A percentile compares a stretch with the other conserved stretches of the same genome.
Conservation (phyloP, 129 eudicot genomes). For the Flaveria linearis region DNA sequence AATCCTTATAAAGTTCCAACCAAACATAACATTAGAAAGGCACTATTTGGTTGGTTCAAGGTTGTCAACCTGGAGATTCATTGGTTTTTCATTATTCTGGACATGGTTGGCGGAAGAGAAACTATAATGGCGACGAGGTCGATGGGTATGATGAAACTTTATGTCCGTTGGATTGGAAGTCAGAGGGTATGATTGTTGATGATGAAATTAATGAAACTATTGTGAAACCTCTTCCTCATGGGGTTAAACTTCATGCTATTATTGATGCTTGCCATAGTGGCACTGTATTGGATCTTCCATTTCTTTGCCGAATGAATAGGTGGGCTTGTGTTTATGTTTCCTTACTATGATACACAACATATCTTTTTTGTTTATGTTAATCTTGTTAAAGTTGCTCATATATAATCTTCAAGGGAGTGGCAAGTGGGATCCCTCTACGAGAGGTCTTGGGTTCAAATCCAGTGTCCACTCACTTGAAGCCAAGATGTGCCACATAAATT, state of each 20-base stretch:
- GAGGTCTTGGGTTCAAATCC: not conserved
- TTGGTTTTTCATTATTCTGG: slow-evolving; percentile 68
- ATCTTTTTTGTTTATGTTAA: not conserved
- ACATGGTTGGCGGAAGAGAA: slow-evolving; percentile 53
- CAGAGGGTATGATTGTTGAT: slow-evolving; percentile 58
- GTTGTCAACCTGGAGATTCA: slow-evolving; percentile 65
- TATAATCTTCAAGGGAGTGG: slow-evolving; percentile 4
- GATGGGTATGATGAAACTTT: slow-evolving; percentile 66
- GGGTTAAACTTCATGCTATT: slow-evolving; percentile 70
- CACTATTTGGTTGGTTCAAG: slow-evolving; percentile 63
- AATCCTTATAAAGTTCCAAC: slow-evolving; percentile 45
- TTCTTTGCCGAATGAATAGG: slow-evolving; percentile 52
- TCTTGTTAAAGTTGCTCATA: not conserved
- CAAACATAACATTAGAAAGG: slow-evolving; percentile 45
- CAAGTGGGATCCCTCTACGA: not conserved
- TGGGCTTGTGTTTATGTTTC: slow-evolving; percentile 4
- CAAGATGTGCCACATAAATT: too few relatives aligned
- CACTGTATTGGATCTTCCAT: slow-evolving; percentile 62
- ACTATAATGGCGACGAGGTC: slow-evolving; percentile 51
- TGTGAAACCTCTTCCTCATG: slow-evolving; percentile 60
- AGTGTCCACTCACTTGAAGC: not conserved
- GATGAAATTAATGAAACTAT: slow-evolving; percentile 61
- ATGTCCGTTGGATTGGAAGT: slow-evolving; percentile 57
- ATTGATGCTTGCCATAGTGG: slow-evolving; percentile 74
- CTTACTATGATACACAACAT: slow-evolving; percentile 1